Evolutionary conservation across 2,329 filamentous ascomycete genomes (phyloP).

Genomic region (Beauveria varroae): DNA sequence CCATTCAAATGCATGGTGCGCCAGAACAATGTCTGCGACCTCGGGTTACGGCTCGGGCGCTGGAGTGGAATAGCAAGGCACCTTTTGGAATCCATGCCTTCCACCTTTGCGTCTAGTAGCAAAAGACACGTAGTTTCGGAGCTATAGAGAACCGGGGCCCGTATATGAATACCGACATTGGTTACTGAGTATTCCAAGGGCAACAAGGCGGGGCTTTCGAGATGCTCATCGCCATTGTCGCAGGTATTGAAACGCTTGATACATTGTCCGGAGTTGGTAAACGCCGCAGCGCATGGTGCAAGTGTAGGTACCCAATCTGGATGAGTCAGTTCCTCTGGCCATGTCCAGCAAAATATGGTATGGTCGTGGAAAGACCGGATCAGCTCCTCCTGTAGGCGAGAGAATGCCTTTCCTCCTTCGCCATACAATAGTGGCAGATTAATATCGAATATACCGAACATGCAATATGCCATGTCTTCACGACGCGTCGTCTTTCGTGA

Average conservation of each 20-base stretch:
- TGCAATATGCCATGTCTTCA: constrained; percentile 20
- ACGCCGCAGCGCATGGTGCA: neutral
- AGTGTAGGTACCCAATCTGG: neutral
- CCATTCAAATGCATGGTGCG: neutral
- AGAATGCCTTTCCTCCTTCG: constrained; percentile 15
- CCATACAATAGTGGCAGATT: constrained; percentile 23
- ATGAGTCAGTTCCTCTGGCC: neutral
- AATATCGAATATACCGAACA: constrained; percentile 21
- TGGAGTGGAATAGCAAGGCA: neutral
- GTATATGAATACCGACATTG: neutral
- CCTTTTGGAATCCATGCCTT: neutral
- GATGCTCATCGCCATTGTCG: no score
- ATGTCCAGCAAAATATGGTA: neutral
- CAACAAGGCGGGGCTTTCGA: neutral
- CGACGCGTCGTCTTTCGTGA: constrained; percentile 15
- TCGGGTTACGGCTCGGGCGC: neutral
- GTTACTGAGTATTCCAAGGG: neutral
- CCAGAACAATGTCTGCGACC: neutral
- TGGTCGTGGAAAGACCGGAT: neutral
- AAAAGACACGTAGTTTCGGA: neutral
- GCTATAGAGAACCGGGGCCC: neutral
- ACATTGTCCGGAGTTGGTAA: neutral
- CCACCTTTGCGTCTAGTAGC: neutral
- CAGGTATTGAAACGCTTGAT: neutral
- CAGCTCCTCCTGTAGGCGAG: constrained; percentile 16